phyloP scores from a whole-genome alignment of 805 yeast genomes.

The Wickerhamiella qilinensis region DNA sequence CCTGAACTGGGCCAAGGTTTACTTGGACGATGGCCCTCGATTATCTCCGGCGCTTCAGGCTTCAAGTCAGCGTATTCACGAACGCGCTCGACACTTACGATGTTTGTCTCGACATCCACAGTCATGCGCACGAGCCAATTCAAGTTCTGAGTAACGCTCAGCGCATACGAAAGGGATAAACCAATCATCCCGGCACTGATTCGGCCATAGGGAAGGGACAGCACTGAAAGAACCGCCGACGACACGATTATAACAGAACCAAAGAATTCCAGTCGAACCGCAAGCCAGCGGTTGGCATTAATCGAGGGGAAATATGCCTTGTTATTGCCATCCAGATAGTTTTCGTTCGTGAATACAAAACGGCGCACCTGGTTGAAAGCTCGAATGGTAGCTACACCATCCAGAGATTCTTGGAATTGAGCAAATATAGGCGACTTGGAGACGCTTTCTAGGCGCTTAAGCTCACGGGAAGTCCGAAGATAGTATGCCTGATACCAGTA shows the following conservation, averaged over 20 bases:
- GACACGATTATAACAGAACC: constrained; percentile 81
- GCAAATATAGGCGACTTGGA: constrained; percentile 68
- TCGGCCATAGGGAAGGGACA: constrained; percentile 47
- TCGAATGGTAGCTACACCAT: constrained; percentile 61
- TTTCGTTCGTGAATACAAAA: constrained; percentile 38
- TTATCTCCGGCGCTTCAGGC: constrained; percentile 67
- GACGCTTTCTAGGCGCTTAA: constrained; percentile 54
- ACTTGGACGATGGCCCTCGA: constrained; percentile 40
- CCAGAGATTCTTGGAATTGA: constrained; percentile 64
- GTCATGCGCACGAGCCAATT: constrained; percentile 99
- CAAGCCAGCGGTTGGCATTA: constrained; percentile 93
- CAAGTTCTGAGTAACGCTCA: constrained; percentile 81
- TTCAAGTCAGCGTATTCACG: constrained; percentile 66
- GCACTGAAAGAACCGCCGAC: constrained; percentile 68
- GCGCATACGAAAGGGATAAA: constrained; percentile 79
- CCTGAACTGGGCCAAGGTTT: constrained; percentile 62
- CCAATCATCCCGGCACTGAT: constrained; percentile 88
- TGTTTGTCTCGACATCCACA: constrained; percentile 93
- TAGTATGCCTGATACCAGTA: constrained; percentile 56
- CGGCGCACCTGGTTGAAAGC: constrained; percentile 58
- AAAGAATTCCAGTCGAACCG: constrained; percentile 79
- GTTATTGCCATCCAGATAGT: constrained; percentile 66
- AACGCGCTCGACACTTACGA: constrained; percentile 91
- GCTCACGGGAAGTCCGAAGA: constrained; percentile 55
- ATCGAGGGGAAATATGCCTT: constrained; percentile 85